These are phyloP conservation scores for Naganishia vishniacii DNA, from an alignment of 768 basidiomycete genomes.

Conservation along the genomic window DNA sequence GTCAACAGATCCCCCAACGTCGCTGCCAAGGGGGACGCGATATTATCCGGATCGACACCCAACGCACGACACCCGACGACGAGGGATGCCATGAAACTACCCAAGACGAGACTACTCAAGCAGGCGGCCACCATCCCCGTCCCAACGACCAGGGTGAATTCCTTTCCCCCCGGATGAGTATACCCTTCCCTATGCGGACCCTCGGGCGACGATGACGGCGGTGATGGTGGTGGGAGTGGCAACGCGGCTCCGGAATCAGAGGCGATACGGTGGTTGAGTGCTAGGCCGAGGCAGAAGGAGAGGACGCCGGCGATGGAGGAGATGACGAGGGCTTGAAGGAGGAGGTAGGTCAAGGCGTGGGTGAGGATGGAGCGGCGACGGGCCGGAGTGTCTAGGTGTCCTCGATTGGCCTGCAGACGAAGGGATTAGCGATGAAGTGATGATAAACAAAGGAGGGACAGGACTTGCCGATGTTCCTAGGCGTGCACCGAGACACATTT, in stretches of 20 bases:
- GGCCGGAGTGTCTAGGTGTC: constrained; percentile 71
- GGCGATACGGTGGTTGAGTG: constrained; percentile 45
- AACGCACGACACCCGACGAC: constrained; percentile 70
- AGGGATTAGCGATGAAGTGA: neutral
- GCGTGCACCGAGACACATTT: constrained; percentile 96
- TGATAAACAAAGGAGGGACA: neutral
- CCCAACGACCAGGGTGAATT: constrained; percentile 50
- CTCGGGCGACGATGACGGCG: constrained; percentile 27
- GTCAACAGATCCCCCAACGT: constrained; percentile 91
- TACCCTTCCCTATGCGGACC: constrained; percentile 35
- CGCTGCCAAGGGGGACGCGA: constrained; percentile 86
- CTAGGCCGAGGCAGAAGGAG: constrained; percentile 64
- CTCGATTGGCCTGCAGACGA: constrained; percentile 65
- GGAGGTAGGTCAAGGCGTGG: constrained; percentile 79
- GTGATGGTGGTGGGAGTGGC: too few species aligned
- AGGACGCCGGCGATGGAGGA: constrained; percentile 78
- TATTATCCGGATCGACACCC: constrained; percentile 87
- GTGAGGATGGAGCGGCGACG: constrained; percentile 63
- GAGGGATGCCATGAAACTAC: constrained; percentile 84
- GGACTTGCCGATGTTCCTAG: constrained; percentile 70
- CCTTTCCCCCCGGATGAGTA: constrained; percentile 49
- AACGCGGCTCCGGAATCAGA: too few species aligned
- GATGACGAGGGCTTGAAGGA: constrained; percentile 87
- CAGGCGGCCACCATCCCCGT: constrained; percentile 69
- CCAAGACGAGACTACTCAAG: constrained; percentile 69